A percentile compares a stretch with the other conserved stretches of the same genome.
Conservation (phyloP, 306 rosid genomes). For the Mimosa pudica region DNA sequence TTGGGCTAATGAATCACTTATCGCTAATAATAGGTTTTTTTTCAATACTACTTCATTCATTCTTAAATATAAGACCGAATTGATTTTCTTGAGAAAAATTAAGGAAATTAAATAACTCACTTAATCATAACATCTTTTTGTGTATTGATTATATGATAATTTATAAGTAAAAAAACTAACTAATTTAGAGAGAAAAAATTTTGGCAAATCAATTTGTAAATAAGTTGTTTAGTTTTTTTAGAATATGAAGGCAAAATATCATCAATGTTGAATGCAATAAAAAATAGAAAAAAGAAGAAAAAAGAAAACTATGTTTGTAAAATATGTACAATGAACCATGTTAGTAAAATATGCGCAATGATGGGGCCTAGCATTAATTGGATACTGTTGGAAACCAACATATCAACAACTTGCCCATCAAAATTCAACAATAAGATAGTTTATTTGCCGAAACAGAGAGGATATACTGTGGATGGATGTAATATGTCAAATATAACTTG, state of each 20-base stretch:
- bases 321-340: background rate
- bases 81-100: no score
- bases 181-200: no score
- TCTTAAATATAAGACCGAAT: no score
- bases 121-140: no score
- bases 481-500: constrained; percentile 12
- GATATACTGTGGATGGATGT: constrained; percentile 8
- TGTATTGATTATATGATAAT: no score
- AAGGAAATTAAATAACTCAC: no score
- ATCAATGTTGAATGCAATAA: constrained; percentile 3
- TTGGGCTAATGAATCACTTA: background rate
- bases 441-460: constrained; percentile 17
- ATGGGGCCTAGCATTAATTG: background rate
- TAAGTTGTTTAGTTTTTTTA: no score
- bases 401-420: constrained; percentile 20
- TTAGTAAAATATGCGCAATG: background rate
- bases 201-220: no score
- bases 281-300: background rate
- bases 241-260: background rate
- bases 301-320: background rate
- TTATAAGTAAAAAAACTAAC: no score
- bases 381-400: constrained; percentile 3
- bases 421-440: constrained; percentile 22
- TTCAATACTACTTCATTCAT: background rate
- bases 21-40: background rate